These are phyloP conservation scores for Lactifluus rugatus DNA, from an alignment of 768 basidiomycete species.

Conservation along the genomic window DNA sequence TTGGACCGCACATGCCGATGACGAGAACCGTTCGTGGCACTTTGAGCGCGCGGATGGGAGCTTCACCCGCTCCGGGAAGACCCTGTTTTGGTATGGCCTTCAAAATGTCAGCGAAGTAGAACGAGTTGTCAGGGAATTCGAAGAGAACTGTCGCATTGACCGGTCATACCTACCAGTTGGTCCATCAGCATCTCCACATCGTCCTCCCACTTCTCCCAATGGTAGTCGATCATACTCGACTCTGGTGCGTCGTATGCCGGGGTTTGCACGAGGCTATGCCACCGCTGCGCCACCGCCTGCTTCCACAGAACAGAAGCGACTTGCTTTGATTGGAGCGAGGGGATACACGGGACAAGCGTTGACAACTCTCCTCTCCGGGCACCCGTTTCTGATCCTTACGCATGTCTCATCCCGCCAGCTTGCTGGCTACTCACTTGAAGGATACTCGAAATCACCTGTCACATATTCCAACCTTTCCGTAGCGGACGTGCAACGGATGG, in stretches of 20 bases:
- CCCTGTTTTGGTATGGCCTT: constrained; percentile 96
- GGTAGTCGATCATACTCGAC: constrained; percentile 54
- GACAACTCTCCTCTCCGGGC: constrained; percentile 74
- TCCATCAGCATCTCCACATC: constrained; percentile 54
- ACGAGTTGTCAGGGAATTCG: constrained; percentile 56
- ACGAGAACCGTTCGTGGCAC: constrained; percentile 97
- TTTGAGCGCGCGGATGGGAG: constrained; percentile 97
- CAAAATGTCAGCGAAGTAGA: constrained; percentile 90
- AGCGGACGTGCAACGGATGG: constrained; percentile 79
- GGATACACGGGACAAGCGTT: constrained; percentile 94
- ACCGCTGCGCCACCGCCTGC: constrained; percentile 40
- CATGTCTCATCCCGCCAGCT: constrained; percentile 96
- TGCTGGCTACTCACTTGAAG: constrained; percentile 66
- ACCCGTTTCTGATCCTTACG: constrained; percentile 82
- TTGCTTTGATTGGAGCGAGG: constrained; percentile 92
- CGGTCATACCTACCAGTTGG: constrained; percentile 86
- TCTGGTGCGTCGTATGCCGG: constrained; percentile 37
- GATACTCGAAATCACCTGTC: constrained; percentile 68
- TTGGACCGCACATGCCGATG: constrained; percentile 96
- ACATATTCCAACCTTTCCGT: constrained; percentile 73
- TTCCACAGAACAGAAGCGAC: constrained; percentile 66
- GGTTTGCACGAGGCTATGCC: constrained; percentile 67
- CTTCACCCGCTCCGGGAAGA: constrained; percentile 90
- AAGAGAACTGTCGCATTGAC: constrained; percentile 74
- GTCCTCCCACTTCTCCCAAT: constrained; percentile 26